Evolutionary conservation across 805 yeast species (phyloP).

Genomic region (Huiozyma sinensis): DNA sequence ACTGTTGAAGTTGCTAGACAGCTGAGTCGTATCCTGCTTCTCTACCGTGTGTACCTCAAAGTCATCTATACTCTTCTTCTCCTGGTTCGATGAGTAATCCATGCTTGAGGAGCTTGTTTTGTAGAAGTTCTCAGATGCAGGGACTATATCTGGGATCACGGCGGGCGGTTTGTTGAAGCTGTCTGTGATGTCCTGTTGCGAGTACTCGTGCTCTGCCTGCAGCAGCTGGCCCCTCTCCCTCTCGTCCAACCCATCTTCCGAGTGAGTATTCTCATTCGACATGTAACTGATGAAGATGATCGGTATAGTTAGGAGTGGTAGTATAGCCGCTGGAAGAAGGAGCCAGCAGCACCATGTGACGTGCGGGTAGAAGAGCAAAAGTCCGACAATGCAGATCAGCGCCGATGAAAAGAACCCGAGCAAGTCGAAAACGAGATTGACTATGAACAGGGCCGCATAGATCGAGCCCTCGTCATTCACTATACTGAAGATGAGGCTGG

Average conservation of each 20-base stretch:
- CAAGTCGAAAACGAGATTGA: conserved; percentile 36
- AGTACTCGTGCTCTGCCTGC: background rate
- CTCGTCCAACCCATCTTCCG: background rate
- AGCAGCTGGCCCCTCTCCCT: background rate
- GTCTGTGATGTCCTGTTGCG: background rate
- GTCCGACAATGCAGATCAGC: conserved; percentile 41
- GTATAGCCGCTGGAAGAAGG: conserved; percentile 53
- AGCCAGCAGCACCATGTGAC: conserved; percentile 67
- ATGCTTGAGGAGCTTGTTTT: conserved; percentile 8
- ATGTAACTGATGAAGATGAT: conserved; percentile 35
- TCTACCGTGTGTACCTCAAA: background rate
- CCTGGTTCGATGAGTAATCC: conserved; percentile 4
- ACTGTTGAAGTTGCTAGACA: background rate
- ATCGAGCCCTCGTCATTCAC: conserved; percentile 8
- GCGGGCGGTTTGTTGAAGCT: conserved; percentile 1
- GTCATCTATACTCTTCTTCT: conserved; percentile 2
- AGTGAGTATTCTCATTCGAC: conserved; percentile 1
- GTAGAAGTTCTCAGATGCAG: background rate
- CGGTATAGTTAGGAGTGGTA: conserved; percentile 42
- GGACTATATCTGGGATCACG: conserved; percentile 7
- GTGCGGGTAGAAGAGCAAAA: conserved; percentile 54
- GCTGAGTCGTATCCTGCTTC: background rate
- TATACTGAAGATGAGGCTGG: conserved; percentile 26
- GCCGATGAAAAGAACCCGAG: conserved; percentile 46
- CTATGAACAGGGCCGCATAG: conserved; percentile 26